Evolutionary conservation across 1,284 basidiomycete species (phyloP).

Genomic region (Ceratobasidium sp.): DNA sequence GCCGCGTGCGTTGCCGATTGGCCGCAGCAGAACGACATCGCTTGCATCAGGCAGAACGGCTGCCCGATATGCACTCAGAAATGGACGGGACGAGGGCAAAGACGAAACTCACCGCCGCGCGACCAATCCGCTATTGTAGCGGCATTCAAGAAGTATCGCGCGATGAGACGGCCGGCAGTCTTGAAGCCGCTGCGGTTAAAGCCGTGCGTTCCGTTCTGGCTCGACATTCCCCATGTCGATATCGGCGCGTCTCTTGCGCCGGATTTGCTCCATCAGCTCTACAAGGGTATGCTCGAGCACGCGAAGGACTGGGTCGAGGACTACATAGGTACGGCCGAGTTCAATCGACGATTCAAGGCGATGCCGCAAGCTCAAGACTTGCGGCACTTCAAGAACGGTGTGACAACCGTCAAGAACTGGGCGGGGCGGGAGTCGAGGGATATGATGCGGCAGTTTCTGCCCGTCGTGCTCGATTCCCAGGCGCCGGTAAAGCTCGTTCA

Average conservation of each 20-base stretch:
- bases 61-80: conserved; percentile 22
- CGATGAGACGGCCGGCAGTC: not conserved
- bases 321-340: too few species aligned
- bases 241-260: not conserved
- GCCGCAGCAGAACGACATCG: conserved; percentile 26
- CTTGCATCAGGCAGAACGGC: not conserved
- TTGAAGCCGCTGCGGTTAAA: not conserved
- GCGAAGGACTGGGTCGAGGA: not conserved
- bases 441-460: too few species aligned
- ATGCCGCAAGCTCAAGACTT: too few species aligned
- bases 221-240: conserved; percentile 8
- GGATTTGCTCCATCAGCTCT: not conserved
- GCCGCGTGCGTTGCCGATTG: conserved; percentile 21
- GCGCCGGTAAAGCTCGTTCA: too few species aligned
- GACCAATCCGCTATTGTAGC: not conserved
- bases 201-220: conserved; percentile 15
- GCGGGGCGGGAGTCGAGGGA: too few species aligned
- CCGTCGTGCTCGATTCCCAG: too few species aligned
- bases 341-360: too few species aligned
- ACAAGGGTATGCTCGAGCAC: conserved; percentile 52
- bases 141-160: not conserved
- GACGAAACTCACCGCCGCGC: not conserved
- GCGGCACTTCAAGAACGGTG: too few species aligned
- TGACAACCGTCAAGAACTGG: too few species aligned
- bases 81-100: not conserved